These are phyloP conservation scores for Plantago lanceolata DNA, from an alignment of 305 asterid species.

Conservation along the genomic window DNA sequence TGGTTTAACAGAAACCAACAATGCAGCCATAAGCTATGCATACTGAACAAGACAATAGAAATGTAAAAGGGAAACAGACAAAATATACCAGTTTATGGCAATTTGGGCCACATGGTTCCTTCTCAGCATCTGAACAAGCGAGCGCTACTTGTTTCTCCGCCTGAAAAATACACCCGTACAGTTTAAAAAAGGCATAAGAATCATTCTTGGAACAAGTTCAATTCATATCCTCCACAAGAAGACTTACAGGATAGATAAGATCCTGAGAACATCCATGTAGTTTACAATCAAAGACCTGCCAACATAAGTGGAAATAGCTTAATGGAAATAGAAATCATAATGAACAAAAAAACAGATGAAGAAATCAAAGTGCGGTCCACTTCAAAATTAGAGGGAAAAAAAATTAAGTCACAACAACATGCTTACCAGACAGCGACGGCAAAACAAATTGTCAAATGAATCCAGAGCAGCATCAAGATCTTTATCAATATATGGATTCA, in stretches of 20 bases:
- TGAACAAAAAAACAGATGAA: conserved; percentile 2
- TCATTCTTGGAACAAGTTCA: conserved; percentile 23
- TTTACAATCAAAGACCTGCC: conserved; percentile 91
- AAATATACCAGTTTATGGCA: conserved; percentile 65
- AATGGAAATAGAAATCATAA: conserved; percentile 22
- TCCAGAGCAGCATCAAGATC: conserved; percentile 90
- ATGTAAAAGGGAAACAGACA: conserved; percentile 5
- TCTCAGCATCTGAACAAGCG: conserved; percentile 51
- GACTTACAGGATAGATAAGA: conserved; percentile 70
- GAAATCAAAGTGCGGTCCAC: not conserved
- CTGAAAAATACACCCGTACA: conserved; percentile 31
- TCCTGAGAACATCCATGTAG: conserved; percentile 98
- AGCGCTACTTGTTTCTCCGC: conserved; percentile 59
- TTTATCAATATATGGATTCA: conserved; percentile 67
- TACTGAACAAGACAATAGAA: conserved; percentile 14
- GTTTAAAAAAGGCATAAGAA: conserved; percentile 24
- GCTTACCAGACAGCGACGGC: conserved; percentile 91
- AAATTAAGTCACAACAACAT: conserved; percentile 12
- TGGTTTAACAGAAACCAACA: not conserved
- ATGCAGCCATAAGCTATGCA: not conserved
- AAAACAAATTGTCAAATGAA: conserved; percentile 88
- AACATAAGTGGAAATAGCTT: conserved; percentile 23
- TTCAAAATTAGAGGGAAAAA: not conserved
- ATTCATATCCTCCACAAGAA: conserved; percentile 21
- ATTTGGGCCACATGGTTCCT: conserved; percentile 68